These are phyloP conservation scores for Pythium brachiatum DNA, from an alignment of 352 stramenopile species.

Conservation along the genomic window DNA sequence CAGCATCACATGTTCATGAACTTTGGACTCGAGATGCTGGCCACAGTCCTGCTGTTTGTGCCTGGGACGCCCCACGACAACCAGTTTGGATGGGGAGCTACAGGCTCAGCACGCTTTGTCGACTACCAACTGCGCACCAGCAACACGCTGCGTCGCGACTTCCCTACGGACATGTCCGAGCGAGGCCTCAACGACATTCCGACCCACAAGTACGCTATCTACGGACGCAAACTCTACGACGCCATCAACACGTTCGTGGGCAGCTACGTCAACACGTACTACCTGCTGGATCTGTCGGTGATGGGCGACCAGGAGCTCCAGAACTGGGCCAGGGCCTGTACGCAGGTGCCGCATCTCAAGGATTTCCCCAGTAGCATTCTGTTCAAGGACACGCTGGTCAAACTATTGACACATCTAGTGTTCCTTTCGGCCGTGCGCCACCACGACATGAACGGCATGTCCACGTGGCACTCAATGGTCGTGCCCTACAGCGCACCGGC, in stretches of 20 bases:
- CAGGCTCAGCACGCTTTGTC: constrained; percentile 27
- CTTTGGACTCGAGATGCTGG: constrained; percentile 39
- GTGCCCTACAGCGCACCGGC: constrained; percentile 13
- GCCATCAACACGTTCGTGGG: constrained; percentile 38
- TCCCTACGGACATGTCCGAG: constrained; percentile 4
- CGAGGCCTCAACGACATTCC: constrained; percentile 22
- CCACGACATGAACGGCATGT: constrained; percentile 44
- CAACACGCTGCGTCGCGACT: constrained; percentile 1
- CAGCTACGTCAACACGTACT: constrained; percentile 38
- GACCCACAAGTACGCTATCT: constrained; percentile 16
- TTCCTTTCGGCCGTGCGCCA: constrained; percentile 41
- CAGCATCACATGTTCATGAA: constrained; percentile 38
- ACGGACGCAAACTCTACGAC: constrained; percentile 5
- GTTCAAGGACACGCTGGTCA: constrained; percentile 18
- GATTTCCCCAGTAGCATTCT: constrained; percentile 32
- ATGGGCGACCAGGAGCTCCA: constrained; percentile 40
- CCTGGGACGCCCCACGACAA: constrained; percentile 32
- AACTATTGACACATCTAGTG: constrained; percentile 36
- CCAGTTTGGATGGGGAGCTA: constrained; percentile 34
- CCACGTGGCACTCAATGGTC: constrained; percentile 33
- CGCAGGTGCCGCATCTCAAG: constrained; percentile 28
- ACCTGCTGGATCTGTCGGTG: constrained; percentile 24
- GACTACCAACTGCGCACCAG: not conserved
- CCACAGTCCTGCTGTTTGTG: constrained; percentile 27
- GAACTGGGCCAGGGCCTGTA: constrained; percentile 32